Conservation (phyloP, 306 rosid species). For the Cucurbita ficifolia region DNA sequence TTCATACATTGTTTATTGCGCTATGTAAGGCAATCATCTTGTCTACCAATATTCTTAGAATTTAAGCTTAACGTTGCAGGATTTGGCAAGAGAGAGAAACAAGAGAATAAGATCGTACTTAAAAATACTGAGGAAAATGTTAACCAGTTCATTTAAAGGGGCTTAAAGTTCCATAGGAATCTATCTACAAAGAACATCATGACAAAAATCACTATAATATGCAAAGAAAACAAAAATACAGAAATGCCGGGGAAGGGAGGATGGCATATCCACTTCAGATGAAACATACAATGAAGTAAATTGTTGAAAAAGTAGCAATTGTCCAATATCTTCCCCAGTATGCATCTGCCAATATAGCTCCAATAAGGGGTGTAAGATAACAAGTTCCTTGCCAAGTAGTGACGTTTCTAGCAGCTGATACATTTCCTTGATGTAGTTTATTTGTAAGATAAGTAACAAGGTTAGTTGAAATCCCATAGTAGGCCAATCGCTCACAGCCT, state of each 20-base stretch:
- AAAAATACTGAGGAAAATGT: not conserved
- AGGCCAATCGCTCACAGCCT: constrained; percentile 89
- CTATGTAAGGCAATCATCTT: not conserved
- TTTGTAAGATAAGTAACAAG: constrained; percentile 83
- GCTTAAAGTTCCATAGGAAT: not conserved
- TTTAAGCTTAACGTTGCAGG: not conserved
- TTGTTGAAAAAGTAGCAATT: constrained; percentile 60
- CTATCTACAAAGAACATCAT: not conserved
- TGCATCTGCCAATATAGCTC: constrained; percentile 91
- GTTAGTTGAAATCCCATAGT: constrained; percentile 83
- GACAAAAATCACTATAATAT: not conserved
- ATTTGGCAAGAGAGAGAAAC: not conserved
- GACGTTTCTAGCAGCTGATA: constrained; percentile 77
- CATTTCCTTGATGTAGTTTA: constrained; percentile 84
- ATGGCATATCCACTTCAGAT: not conserved
- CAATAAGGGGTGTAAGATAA: constrained; percentile 91
- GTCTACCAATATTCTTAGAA: not conserved
- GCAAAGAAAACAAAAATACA: not conserved
- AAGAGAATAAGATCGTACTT: not conserved
- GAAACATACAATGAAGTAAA: constrained; percentile 64
- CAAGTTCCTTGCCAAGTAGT: constrained; percentile 98
- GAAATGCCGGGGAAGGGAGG: not conserved
- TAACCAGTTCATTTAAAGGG: not conserved
- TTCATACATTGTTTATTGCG: not conserved
- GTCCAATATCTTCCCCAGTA: constrained; percentile 99